Percentiles rank a stretch among this genome's conserved stretches.
Evolutionary conservation across 129 eudicot species (phyloP).

Genomic region (Lactuca saligna): DNA sequence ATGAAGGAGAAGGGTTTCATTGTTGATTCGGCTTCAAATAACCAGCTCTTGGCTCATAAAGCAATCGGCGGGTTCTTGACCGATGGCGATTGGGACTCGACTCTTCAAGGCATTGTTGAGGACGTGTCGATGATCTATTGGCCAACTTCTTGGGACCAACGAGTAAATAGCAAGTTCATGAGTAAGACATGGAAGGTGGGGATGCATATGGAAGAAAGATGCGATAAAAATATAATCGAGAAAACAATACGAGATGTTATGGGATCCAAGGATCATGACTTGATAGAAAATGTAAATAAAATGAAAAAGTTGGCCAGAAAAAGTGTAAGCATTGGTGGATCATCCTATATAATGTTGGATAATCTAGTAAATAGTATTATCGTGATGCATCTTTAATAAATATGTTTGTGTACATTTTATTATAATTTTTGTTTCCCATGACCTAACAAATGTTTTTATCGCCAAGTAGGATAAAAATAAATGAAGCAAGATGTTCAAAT

Average conservation of each 20-base stretch:
- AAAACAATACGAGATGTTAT: conserved; percentile 35
- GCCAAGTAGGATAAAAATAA: too few species aligned
- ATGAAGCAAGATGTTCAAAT: too few species aligned
- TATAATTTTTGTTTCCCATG: too few species aligned
- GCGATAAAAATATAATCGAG: conserved; percentile 36
- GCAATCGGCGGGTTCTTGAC: conserved; percentile 50
- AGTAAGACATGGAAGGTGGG: conserved; percentile 38
- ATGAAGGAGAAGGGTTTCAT: conserved; percentile 35
- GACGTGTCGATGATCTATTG: conserved; percentile 43
- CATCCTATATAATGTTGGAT: conserved; percentile 26
- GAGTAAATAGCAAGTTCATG: conserved; percentile 41
- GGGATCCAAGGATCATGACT: conserved; percentile 20
- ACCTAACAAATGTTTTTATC: too few species aligned
- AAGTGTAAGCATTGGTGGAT: conserved; percentile 35
- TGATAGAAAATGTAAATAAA: conserved; percentile 11
- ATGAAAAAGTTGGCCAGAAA: conserved; percentile 19
- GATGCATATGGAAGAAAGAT: conserved; percentile 34
- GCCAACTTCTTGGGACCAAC: conserved; percentile 37
- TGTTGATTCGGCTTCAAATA: conserved; percentile 41
- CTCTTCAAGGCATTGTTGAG: conserved; percentile 30
- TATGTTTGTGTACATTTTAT: too few species aligned
- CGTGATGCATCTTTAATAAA: too few species aligned
- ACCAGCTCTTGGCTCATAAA: conserved; percentile 40
- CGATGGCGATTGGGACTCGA: conserved; percentile 44
- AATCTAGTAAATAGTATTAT: conserved; percentile 34